Evolutionary conservation across 805 yeast genomes (phyloP), one percentile per base, ranked within the genome.

Genomic region (Candida xiaguanensis): DNA sequence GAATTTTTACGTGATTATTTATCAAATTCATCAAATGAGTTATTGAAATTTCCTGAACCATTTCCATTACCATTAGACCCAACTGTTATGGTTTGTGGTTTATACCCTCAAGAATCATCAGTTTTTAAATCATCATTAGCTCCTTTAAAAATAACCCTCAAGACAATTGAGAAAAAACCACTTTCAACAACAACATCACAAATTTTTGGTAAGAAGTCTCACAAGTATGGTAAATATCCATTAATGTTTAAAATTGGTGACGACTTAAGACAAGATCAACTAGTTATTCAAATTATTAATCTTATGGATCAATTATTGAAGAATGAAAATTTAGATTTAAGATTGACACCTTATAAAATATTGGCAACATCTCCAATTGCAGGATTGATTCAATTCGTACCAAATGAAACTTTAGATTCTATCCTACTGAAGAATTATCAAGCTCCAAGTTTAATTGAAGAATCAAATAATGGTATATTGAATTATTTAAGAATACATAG

Each of bases 241-340:
- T 65, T 93, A 26, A 91, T 93, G 84, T 91, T 88, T 64, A 93
- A 93, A 59, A 85, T 85, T 36, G 99, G 99, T 11, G 99, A 85
- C 47, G 99, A 93, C 57, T 69, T 93, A 36, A 71, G 98, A 43
- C 99, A 93, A 59, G 99, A 93, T 66, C 99, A 93, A 59, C 73
- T 93, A 47, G 95, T 93, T n/a, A 85, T 89, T 36, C 99, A 93
- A 59, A 87, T 93, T 45, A 86, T 93, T 41, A 76, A 82, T 41
- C 66, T 93, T 43, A 93, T 93, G 95, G 96, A 93, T 56, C 87
- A 80, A 55, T 73, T 93, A 31, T 63, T 93, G 38, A 78, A 84
- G 46, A 85, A 86, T 56, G 99, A 93, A 55, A 93, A 93, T 55
- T 78, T 93, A 41, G 96, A 93, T 58, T 67, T 93, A 55, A 79